A percentile compares a stretch with the other conserved stretches of the same genome.
Evolutionary conservation across 1,139 yeast genomes (phyloP).

Genomic region (Cylindricascospora bacillispora): DNA sequence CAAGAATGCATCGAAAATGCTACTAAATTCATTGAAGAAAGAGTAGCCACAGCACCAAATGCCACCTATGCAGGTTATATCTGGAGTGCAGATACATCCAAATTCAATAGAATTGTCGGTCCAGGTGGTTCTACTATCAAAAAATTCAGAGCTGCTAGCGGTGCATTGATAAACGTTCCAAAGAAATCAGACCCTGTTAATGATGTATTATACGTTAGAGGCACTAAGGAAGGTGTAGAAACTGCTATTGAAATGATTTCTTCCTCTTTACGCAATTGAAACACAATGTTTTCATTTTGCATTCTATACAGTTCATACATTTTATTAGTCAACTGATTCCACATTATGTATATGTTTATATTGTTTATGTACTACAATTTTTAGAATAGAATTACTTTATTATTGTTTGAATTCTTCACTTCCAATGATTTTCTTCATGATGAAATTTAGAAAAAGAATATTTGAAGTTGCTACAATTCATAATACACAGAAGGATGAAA

Average conservation of each 20-base stretch:
- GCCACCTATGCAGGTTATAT: constrained; percentile 36
- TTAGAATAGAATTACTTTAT: too few species aligned
- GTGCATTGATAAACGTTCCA: constrained; percentile 53
- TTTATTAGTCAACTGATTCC: too few species aligned
- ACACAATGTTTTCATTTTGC: too few species aligned
- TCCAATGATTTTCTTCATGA: too few species aligned
- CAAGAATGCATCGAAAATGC: constrained; percentile 20
- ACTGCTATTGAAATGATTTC: constrained; percentile 31
- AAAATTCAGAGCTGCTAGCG: constrained; percentile 45
- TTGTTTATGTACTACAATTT: too few species aligned
- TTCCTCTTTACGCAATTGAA: constrained; percentile 14
- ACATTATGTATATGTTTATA: too few species aligned
- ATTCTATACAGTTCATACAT: too few species aligned
- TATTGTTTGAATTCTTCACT: too few species aligned
- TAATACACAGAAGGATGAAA: too few species aligned
- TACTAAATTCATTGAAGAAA: constrained; percentile 22
- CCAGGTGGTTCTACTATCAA: constrained; percentile 60
- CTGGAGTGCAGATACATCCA: constrained; percentile 34
- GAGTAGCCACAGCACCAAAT: constrained; percentile 25
- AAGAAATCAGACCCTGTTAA: constrained; percentile 38
- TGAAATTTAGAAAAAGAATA: too few species aligned
- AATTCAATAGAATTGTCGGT: constrained; percentile 54
- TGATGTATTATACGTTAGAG: constrained; percentile 34
- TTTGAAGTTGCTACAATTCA: too few species aligned
- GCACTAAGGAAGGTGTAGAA: constrained; percentile 29